phyloP scores from a whole-genome alignment of 805 yeast species.

The Monosporozyma yasuniensis region DNA sequence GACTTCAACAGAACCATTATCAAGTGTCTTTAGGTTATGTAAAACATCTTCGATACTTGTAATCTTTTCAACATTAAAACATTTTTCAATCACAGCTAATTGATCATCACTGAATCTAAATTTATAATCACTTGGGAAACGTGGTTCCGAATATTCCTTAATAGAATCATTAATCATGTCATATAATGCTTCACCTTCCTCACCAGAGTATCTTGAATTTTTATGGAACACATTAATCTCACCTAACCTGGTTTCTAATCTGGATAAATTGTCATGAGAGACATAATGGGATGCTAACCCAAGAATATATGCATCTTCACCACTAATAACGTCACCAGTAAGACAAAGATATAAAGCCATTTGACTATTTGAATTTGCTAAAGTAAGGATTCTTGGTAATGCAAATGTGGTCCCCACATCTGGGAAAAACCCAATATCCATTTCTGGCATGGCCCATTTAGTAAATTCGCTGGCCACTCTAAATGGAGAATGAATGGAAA shows the following conservation, averaged over 20 bases:
- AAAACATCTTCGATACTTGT: slow-evolving; percentile 45
- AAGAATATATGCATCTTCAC: slow-evolving; percentile 69
- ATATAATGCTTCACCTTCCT: slow-evolving; percentile 12
- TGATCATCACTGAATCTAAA: slow-evolving; percentile 50
- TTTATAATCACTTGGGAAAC: slow-evolving; percentile 52
- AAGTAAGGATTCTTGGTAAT: slow-evolving; percentile 52
- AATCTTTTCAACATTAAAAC: slow-evolving; percentile 45
- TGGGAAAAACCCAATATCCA: slow-evolving; percentile 91
- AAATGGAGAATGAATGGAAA: slow-evolving; percentile 84
- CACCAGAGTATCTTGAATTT: background rate
- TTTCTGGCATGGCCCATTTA: slow-evolving; percentile 94
- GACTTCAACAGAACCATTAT: slow-evolving; percentile 42
- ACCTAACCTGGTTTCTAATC: slow-evolving; percentile 56
- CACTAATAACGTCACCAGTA: slow-evolving; percentile 72
- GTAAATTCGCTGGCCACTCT: slow-evolving; percentile 90
- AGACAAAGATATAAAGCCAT: slow-evolving; percentile 79
- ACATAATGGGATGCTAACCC: slow-evolving; percentile 92
- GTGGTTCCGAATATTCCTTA: slow-evolving; percentile 62
- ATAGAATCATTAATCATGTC: slow-evolving; percentile 58
- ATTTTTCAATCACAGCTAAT: slow-evolving; percentile 54
- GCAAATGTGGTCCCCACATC: slow-evolving; percentile 94
- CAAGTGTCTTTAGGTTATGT: slow-evolving; percentile 40
- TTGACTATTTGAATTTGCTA: slow-evolving; percentile 48
- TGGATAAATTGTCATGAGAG: slow-evolving; percentile 52
- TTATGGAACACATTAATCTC: slow-evolving; percentile 36